phyloP scores from a whole-genome alignment of 495 filamentous ascomycete genomes.

The Pyrenula massariospora region DNA sequence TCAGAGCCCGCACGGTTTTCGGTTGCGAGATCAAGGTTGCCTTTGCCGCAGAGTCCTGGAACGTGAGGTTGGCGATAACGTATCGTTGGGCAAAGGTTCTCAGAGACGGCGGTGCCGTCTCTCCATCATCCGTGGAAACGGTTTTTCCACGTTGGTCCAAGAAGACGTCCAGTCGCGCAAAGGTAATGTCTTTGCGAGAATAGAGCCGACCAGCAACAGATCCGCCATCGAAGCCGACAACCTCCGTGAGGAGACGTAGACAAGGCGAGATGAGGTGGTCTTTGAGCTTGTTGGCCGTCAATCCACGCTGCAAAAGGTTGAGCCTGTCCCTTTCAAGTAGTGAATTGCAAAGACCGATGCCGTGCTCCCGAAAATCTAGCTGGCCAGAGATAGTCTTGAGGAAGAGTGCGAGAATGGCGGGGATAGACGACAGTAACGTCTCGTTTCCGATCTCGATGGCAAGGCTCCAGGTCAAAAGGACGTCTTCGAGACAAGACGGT shows the following conservation, averaged over 20 bases:
- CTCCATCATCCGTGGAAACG: slow-evolving; percentile 31
- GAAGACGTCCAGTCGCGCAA: slow-evolving; percentile 55
- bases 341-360: slow-evolving; percentile 58
- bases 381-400: slow-evolving; percentile 58
- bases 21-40: slow-evolving; percentile 62
- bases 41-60: slow-evolving; percentile 58
- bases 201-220: slow-evolving; percentile 60
- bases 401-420: slow-evolving; percentile 64
- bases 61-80: slow-evolving; percentile 59
- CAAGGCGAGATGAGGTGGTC: slow-evolving; percentile 78
- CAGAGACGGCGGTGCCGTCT: slow-evolving; percentile 53
- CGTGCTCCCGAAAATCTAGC: slow-evolving; percentile 59
- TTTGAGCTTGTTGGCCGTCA: slow-evolving; percentile 63
- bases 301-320: slow-evolving; percentile 56
- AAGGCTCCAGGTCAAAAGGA: slow-evolving; percentile 72
- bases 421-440: slow-evolving; percentile 57
- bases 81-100: slow-evolving; percentile 65
- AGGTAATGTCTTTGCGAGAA: slow-evolving; percentile 53
- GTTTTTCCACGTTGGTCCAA: slow-evolving; percentile 8
- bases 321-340: slow-evolving; percentile 62
- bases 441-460: slow-evolving; percentile 63
- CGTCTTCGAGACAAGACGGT: slow-evolving; percentile 45
- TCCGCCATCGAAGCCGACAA: slow-evolving; percentile 71
- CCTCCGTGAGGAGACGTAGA: slow-evolving; percentile 67
- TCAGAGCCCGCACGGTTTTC: slow-evolving; percentile 55